These are phyloP conservation scores for Purpureocillium lavendulum DNA, from an alignment of 2,329 filamentous ascomycete genomes.

Conservation along the genomic window DNA sequence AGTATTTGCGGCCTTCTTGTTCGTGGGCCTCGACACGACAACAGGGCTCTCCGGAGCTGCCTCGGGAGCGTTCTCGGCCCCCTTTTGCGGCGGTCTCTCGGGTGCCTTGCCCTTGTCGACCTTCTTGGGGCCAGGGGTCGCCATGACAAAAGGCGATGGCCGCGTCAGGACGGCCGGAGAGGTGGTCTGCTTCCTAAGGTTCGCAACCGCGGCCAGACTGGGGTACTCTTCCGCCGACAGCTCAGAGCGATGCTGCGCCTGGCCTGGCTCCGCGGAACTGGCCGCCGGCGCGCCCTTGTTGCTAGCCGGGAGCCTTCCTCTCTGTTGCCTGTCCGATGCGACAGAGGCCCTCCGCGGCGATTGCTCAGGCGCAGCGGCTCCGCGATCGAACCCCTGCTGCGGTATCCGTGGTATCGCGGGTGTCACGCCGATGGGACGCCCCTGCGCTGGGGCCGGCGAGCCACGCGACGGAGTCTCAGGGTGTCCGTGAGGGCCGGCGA, in stretches of 20 bases:
- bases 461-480: slow-evolving; percentile 11
- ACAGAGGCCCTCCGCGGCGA: slow-evolving; percentile 18
- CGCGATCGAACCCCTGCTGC: slow-evolving; percentile 15
- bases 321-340: slow-evolving; percentile 30
- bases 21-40: no score
- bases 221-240: slow-evolving; percentile 58
- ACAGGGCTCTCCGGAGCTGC: neutral
- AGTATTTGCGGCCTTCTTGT: no score
- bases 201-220: slow-evolving; percentile 40
- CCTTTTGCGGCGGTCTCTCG: slow-evolving; percentile 8
- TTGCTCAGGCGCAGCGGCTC: slow-evolving; percentile 22
- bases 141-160: slow-evolving; percentile 23
- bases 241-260: slow-evolving; percentile 14
- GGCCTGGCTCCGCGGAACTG: slow-evolving; percentile 29
- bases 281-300: slow-evolving; percentile 39
- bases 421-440: slow-evolving; percentile 13
- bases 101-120: slow-evolving; percentile 20
- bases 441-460: slow-evolving; percentile 11
- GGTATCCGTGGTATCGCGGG: slow-evolving; percentile 17
- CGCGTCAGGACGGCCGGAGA: slow-evolving; percentile 25
- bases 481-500: slow-evolving; percentile 14
- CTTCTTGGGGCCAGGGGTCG: slow-evolving; percentile 23
- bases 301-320: slow-evolving; percentile 34
- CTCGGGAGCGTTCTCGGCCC: neutral
- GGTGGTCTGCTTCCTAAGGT: slow-evolving; percentile 21